A percentile compares a stretch with the other conserved stretches of the same genome.
Conservation (phyloP, 805 yeast species). For the Candida andamanensis region DNA sequence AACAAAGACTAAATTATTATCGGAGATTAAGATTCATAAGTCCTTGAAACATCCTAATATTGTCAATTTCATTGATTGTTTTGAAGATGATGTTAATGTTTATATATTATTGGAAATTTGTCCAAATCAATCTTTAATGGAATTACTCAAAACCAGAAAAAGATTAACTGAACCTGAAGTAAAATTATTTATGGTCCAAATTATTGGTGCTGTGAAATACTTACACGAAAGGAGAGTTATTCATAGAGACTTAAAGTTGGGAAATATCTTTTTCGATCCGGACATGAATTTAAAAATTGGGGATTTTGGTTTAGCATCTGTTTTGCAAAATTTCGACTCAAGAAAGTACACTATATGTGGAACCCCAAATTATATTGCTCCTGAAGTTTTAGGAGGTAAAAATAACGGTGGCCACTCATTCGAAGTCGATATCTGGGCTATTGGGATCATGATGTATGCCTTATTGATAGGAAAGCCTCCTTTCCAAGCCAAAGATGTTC, state of each 20-base stretch:
- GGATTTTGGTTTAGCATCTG: constrained; percentile 97
- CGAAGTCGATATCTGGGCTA: constrained; percentile 97
- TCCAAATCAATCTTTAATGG: constrained; percentile 92
- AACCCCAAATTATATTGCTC: constrained; percentile 98
- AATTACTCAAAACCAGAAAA: constrained; percentile 78
- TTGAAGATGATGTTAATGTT: constrained; percentile 93
- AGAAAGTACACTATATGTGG: constrained; percentile 95
- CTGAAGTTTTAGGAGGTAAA: constrained; percentile 91
- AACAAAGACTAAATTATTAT: constrained; percentile 77
- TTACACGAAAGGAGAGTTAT: constrained; percentile 89
- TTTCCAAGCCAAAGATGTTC: constrained; percentile 92
- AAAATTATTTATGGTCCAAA: constrained; percentile 82
- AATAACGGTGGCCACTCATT: constrained; percentile 88
- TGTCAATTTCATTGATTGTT: constrained; percentile 91
- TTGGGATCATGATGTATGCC: constrained; percentile 95
- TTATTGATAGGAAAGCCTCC: constrained; percentile 94
- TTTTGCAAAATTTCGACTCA: constrained; percentile 61
- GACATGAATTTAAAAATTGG: constrained; percentile 94
- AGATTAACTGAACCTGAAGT: constrained; percentile 89
- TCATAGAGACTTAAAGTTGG: constrained; percentile 93
- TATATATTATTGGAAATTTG: constrained; percentile 92
- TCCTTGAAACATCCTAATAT: constrained; percentile 83
- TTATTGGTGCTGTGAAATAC: constrained; percentile 89
- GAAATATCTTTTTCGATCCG: constrained; percentile 91
- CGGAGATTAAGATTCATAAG: constrained; percentile 94